Conservation (phyloP, 163 green algal genomes). For the Scenedesmus sp. region DNA sequence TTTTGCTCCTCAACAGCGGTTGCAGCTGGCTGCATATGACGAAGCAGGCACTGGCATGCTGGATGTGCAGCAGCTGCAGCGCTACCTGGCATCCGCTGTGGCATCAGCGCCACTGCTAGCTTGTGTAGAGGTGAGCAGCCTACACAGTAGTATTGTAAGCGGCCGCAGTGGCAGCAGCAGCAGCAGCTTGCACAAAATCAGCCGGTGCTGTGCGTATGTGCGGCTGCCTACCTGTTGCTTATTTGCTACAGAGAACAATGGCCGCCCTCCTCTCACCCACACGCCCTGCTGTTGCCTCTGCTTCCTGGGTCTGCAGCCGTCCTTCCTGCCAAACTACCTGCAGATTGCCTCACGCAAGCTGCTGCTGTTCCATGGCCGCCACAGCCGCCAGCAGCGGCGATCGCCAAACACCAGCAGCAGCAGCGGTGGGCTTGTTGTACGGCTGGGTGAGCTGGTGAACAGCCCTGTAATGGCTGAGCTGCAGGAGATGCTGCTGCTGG, state of each 20-base stretch:
- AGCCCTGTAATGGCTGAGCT: conserved; percentile 53
- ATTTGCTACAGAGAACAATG: not conserved
- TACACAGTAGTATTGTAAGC: no score
- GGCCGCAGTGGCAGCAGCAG: not conserved
- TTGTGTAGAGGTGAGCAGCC: conserved; percentile 52
- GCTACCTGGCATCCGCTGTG: conserved; percentile 51
- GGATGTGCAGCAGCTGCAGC: conserved; percentile 56
- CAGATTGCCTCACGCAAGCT: conserved; percentile 67
- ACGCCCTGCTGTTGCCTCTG: not conserved
- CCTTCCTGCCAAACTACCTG: conserved; percentile 63
- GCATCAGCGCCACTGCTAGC: conserved; percentile 37
- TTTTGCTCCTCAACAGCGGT: conserved; percentile 38
- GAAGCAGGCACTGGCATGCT: conserved; percentile 52
- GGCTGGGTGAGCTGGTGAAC: conserved; percentile 46
- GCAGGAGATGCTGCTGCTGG: conserved; percentile 69
- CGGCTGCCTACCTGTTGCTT: no score
- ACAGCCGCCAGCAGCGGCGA: not conserved
- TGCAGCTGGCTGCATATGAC: conserved; percentile 63
- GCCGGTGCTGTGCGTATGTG: not conserved
- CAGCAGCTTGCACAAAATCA: not conserved
- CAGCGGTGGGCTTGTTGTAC: not conserved
- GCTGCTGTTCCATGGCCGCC: conserved; percentile 68
- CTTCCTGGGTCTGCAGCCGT: conserved; percentile 41
- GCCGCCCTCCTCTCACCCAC: not conserved
- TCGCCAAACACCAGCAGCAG: conserved; percentile 15